These are phyloP conservation scores for Aspergillus viridinutans DNA, from an alignment of 2,329 filamentous ascomycete genomes.

Conservation along the genomic window DNA sequence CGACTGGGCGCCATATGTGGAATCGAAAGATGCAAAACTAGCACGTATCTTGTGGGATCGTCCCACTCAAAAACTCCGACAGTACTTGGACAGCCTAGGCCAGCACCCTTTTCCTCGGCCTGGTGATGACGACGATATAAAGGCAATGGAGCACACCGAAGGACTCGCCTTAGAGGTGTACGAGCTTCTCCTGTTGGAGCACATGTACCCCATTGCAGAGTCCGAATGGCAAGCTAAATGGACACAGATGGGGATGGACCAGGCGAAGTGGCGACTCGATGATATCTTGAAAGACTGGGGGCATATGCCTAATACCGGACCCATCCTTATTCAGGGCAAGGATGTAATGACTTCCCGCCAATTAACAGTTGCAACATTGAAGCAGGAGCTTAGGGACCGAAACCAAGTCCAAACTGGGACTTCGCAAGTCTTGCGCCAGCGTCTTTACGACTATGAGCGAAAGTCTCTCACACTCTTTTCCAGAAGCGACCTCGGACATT, in stretches of 20 bases:
- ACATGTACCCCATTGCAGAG: constrained; percentile 14
- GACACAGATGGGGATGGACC: constrained; percentile 6
- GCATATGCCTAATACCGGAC: neutral
- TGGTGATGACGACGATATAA: neutral
- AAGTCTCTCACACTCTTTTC: constrained; percentile 16
- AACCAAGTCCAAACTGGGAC: constrained; percentile 8
- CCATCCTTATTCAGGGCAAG: constrained; percentile 9
- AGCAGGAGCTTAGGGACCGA: constrained; percentile 14
- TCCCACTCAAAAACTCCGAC: constrained; percentile 15
- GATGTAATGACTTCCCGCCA: constrained; percentile 11
- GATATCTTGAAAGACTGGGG: constrained; percentile 13
- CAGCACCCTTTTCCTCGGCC: constrained; percentile 1
- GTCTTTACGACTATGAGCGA: constrained; percentile 19
- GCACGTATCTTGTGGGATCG: constrained; percentile 27
- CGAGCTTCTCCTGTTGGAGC: constrained; percentile 24
- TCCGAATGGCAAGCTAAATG: constrained; percentile 11
- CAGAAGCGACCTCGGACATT: constrained; percentile 24
- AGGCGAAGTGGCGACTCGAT: constrained; percentile 8
- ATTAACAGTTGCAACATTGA: constrained; percentile 14
- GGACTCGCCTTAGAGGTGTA: constrained; percentile 29
- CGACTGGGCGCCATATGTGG: constrained; percentile 21
- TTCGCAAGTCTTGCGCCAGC: constrained; percentile 13
- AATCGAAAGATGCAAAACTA: constrained; percentile 18
- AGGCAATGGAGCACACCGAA: constrained; percentile 8
- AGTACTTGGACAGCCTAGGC: constrained; percentile 7